Base-by-base conservation (phyloP, 345 rosid species). In the Salix koriyanagi region DNA sequence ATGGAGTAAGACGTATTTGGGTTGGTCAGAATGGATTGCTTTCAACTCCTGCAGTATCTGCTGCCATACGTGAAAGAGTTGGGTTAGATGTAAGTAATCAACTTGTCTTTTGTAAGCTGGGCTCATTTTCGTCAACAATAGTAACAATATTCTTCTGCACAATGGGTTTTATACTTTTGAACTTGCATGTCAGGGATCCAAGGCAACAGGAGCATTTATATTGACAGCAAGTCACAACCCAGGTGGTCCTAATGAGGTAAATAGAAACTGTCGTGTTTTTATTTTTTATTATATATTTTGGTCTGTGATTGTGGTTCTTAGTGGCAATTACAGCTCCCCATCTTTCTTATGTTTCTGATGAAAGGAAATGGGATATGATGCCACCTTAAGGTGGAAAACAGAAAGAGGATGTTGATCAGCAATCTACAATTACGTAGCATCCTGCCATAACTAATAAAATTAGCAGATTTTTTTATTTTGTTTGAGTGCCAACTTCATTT, bases 221-320 rank as follows among this genome's bases (percentile, higher is more conserved):
- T 87, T 96, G 90, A 96, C 99, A 21, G 99, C 99, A 72, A 96
- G 99, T 84, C 99, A 96, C 84, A 96, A 96, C 80, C 98, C 99
- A 62, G 99, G 99, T 77, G 99, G 99, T 78, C 99, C 99, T 58
- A 76, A 85, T 87, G 99, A 96, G 98, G 99, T 95, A 30, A 1
- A 70, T 56, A 39, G 21, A 67, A 41, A 25, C 37, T 54, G 30
- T 6, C 72, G 11, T 80, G 23, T 64, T 28, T 60, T 28, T 65
- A 36, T 72, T 25, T 73, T 3, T 46, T 46, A 13, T 46, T 15
- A 12, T 46, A 11, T 58, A 36, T n/a, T 58, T 9, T 58, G 28
- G 69, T 65, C 12, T 52, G 21, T 48, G 34, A 41, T 15, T 13
- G 18, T 78, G 61, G 32, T 62, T 44, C 48, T 54, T 9, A 16